A percentile compares a stretch with the other conserved stretches of the same genome.
Conservation (phyloP, 768 basidiomycete species). For the Lactarius indigo region DNA sequence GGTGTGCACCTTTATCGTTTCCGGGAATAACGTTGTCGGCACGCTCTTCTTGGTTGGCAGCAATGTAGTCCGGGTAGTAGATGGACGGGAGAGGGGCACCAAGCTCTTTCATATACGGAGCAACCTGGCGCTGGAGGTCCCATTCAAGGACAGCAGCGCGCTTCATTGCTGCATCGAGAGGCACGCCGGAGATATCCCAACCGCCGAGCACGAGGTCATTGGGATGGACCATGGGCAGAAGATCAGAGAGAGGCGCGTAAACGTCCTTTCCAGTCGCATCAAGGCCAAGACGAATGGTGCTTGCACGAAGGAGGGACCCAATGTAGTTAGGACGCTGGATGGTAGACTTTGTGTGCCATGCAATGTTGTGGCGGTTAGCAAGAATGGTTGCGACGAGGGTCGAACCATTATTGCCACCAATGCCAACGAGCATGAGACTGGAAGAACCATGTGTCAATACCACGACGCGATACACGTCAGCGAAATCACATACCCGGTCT, state of each 20-base stretch:
- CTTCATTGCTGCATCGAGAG: slow-evolving; percentile 89
- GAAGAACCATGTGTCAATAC: slow-evolving; percentile 13
- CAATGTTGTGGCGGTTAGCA: slow-evolving; percentile 92
- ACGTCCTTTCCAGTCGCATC: slow-evolving; percentile 85
- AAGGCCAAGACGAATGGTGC: slow-evolving; percentile 86
- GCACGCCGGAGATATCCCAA: slow-evolving; percentile 90
- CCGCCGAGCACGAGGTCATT: slow-evolving; percentile 97
- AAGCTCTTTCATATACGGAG: slow-evolving; percentile 75
- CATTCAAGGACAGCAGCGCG: slow-evolving; percentile 93
- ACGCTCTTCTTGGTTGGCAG: slow-evolving; percentile 94
- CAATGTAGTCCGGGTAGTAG: slow-evolving; percentile 97
- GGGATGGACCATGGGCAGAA: slow-evolving; percentile 97
- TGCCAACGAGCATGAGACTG: slow-evolving; percentile 94
- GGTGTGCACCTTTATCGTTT: slow-evolving; percentile 81
- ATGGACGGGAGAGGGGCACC: slow-evolving; percentile 88
- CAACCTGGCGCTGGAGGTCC: slow-evolving; percentile 94
- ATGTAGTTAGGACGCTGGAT: slow-evolving; percentile 96
- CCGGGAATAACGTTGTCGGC: slow-evolving; percentile 93
- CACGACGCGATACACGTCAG: slow-evolving; percentile 1
- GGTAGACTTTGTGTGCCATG: slow-evolving; percentile 92
- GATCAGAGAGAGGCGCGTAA: slow-evolving; percentile 86
- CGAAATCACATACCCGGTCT: slow-evolving; percentile 68
- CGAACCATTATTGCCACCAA: slow-evolving; percentile 96
- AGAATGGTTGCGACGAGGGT: slow-evolving; percentile 93
- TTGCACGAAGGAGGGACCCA: slow-evolving; percentile 93